Conservation (phyloP, 1,139 yeast genomes). For the Scheffersomyces segobiensis region DNA sequence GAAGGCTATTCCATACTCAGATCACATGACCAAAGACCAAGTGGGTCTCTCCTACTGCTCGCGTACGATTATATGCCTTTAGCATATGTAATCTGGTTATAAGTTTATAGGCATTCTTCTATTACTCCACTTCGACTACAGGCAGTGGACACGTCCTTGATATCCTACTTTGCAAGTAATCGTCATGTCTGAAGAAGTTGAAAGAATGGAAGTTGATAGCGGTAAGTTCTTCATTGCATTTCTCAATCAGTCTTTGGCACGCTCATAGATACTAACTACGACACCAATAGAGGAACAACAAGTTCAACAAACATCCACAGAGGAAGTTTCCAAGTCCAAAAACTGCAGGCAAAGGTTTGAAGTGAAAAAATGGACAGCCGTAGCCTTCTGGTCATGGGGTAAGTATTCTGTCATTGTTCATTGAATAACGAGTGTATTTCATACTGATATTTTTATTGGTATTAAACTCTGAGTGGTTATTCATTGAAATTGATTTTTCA, state of each 20-base stretch:
- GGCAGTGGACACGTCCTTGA: neutral
- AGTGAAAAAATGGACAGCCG: constrained; percentile 87
- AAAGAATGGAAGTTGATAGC: constrained; percentile 35
- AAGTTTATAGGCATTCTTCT: neutral
- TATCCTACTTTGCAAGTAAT: neutral
- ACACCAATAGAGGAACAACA: neutral
- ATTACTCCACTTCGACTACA: neutral
- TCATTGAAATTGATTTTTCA: neutral
- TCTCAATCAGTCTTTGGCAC: constrained; percentile 53
- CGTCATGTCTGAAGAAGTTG: constrained; percentile 19
- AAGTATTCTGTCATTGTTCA: constrained; percentile 23
- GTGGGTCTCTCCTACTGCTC: neutral
- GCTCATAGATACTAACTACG: neutral
- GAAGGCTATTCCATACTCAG: neutral
- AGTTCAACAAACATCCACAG: constrained; percentile 4
- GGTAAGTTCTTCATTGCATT: constrained; percentile 20
- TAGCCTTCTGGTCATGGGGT: constrained; percentile 99
- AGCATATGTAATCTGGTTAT: neutral
- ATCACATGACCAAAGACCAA: neutral
- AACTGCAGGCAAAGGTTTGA: constrained; percentile 42
- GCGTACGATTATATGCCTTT: neutral
- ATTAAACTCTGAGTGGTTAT: neutral
- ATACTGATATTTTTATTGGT: too few species aligned
- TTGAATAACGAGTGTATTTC: neutral
- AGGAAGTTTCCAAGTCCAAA: constrained; percentile 12